These are phyloP conservation scores for Furcasterigmium furcatum DNA, from an alignment of 2,329 filamentous ascomycete genomes.

Conservation along the genomic window DNA sequence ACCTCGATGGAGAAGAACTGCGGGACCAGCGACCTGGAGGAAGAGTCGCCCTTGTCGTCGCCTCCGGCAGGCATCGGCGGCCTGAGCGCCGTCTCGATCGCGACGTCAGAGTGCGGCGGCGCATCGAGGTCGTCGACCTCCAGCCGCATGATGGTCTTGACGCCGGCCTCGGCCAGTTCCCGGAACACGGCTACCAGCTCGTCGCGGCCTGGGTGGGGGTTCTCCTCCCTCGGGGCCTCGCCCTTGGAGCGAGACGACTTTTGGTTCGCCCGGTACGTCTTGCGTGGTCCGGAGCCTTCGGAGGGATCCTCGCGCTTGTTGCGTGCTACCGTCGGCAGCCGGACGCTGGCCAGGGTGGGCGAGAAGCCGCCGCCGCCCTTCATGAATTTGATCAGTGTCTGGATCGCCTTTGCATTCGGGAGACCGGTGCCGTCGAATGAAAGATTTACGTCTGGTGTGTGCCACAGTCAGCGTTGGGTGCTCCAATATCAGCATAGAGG, in stretches of 20 bases:
- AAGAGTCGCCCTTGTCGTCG: not conserved
- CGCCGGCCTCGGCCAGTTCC: not conserved
- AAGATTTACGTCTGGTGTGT: not conserved
- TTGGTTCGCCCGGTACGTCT: not conserved
- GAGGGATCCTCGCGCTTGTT: not conserved
- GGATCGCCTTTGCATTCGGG: not conserved
- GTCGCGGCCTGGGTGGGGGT: not conserved
- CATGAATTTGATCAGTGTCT: not conserved
- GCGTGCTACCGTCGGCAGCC: not conserved
- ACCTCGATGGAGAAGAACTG: constrained; percentile 18
- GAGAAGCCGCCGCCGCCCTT: not conserved
- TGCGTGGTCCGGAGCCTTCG: not conserved
- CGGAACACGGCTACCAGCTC: not conserved
- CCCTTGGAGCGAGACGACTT: not conserved
- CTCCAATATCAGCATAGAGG: no score
- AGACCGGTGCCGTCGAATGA: not conserved
- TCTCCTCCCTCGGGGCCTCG: not conserved
- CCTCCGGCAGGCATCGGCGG: constrained; percentile 2
- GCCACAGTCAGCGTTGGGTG: no score
- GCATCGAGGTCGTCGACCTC: not conserved
- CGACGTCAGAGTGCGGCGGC: constrained; percentile 21
- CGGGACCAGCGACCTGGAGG: not conserved
- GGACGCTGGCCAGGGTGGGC: not conserved
- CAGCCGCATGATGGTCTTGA: not conserved
- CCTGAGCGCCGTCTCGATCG: constrained; percentile 19